Conservation (phyloP, 139 green algal genomes). For the Chlamydomonas asymmetrica region DNA sequence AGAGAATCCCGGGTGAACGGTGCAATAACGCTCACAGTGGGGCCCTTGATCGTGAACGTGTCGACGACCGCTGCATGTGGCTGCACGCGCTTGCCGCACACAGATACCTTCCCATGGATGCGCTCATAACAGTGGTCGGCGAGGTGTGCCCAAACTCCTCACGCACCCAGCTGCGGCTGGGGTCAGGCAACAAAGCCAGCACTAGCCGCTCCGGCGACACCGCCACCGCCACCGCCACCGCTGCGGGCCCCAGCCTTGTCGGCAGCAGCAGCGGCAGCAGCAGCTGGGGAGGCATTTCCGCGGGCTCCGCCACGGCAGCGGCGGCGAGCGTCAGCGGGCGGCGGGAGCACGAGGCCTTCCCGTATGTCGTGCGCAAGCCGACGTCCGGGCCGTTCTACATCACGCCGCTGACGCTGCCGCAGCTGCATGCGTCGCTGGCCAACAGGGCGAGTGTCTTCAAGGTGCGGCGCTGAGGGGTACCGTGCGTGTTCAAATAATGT, state of each 20-base stretch:
- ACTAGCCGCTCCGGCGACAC: too few relatives aligned
- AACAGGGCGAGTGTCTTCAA: constrained; percentile 2
- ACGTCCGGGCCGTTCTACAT: constrained; percentile 26
- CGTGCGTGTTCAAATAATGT: too few relatives aligned
- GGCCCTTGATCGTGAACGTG: too few relatives aligned
- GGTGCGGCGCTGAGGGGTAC: too few relatives aligned
- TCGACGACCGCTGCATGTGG: too few relatives aligned
- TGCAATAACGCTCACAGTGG: too few relatives aligned
- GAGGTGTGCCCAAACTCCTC: constrained; percentile 36
- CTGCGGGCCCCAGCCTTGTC: not conserved
- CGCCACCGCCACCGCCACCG: not conserved
- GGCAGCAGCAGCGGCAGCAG: constrained; percentile 1
- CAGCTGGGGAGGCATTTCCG: not conserved
- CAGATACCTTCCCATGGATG: constrained; percentile 48
- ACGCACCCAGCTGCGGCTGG: too few relatives aligned
- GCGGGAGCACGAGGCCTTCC: too few relatives aligned
- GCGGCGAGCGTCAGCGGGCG: not conserved
- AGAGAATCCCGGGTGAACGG: too few relatives aligned
- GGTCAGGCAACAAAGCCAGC: too few relatives aligned
- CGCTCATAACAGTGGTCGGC: constrained; percentile 51
- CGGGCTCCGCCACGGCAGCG: not conserved
- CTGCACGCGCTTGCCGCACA: too few relatives aligned
- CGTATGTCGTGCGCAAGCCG: constrained; percentile 38
- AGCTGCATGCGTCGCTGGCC: constrained; percentile 26
- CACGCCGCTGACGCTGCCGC: constrained; percentile 35